Conservation (phyloP, 164 flowering plant species). For the Piper betle region DNA sequence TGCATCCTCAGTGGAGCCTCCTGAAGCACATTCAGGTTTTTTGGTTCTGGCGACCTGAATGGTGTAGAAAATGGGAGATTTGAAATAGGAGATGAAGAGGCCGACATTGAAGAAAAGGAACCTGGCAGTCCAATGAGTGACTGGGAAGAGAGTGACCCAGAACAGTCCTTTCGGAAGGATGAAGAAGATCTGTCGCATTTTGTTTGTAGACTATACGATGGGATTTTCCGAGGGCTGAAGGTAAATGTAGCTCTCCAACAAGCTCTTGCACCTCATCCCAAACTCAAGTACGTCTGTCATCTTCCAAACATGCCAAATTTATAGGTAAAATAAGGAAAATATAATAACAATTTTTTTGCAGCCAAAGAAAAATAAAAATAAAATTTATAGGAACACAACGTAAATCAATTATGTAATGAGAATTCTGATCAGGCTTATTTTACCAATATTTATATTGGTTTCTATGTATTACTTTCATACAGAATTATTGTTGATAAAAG, state of each 20-base stretch:
- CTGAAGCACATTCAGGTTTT: constrained; percentile 31
- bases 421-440: too few relatives aligned
- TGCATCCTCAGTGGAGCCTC: constrained; percentile 61
- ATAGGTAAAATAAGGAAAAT: not conserved
- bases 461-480: too few relatives aligned
- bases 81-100: constrained; percentile 90
- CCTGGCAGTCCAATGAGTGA: constrained; percentile 69
- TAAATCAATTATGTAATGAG: not conserved
- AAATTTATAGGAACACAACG: not conserved
- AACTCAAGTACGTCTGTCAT: constrained; percentile 71
- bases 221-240: constrained; percentile 53
- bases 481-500: too few relatives aligned
- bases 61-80: constrained; percentile 64
- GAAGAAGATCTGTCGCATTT: constrained; percentile 70
- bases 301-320: constrained; percentile 32
- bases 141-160: constrained; percentile 95
- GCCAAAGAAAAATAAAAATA: not conserved
- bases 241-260: constrained; percentile 60
- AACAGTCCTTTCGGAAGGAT: constrained; percentile 36
- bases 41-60: constrained; percentile 40
- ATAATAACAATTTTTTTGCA: not conserved
- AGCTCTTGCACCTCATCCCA: constrained; percentile 60
- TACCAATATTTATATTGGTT: too few relatives aligned
- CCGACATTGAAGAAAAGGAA: constrained; percentile 59
- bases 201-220: constrained; percentile 58